Evolutionary conservation across 2,329 filamentous ascomycete genomes (phyloP).

Genomic region (Trichoderma citrinoviride): DNA sequence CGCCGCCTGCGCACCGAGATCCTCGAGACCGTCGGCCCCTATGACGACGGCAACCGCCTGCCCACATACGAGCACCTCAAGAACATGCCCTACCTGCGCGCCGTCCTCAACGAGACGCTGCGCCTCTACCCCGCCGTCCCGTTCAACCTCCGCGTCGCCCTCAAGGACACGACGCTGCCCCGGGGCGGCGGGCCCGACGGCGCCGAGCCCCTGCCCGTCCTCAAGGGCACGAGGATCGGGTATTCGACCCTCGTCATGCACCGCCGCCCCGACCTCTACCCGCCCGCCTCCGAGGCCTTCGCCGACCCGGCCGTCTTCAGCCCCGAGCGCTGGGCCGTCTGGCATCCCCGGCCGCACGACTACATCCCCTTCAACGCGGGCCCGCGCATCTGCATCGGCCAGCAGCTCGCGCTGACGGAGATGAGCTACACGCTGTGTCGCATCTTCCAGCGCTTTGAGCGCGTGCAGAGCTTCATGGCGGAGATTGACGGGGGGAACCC

Average conservation of each 20-base stretch:
- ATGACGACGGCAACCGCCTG: slow-evolving; percentile 36
- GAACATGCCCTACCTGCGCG: slow-evolving; percentile 77
- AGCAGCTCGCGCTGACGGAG: slow-evolving; percentile 79
- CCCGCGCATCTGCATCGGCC: slow-evolving; percentile 70
- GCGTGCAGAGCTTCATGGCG: slow-evolving; percentile 57
- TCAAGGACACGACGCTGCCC: slow-evolving; percentile 72
- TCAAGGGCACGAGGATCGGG: slow-evolving; percentile 62
- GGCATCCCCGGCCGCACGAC: slow-evolving; percentile 64
- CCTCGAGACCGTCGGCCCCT: slow-evolving; percentile 60
- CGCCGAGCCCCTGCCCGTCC: slow-evolving; percentile 59
- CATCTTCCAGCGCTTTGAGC: slow-evolving; percentile 68
- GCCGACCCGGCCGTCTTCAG: slow-evolving; percentile 51
- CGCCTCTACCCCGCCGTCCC: slow-evolving; percentile 76
- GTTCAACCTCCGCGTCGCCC: slow-evolving; percentile 71
- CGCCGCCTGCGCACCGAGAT: slow-evolving; percentile 73
- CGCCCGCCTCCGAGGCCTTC: slow-evolving; percentile 44
- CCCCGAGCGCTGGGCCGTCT: slow-evolving; percentile 64
- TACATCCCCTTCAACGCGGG: slow-evolving; percentile 75
- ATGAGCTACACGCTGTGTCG: slow-evolving; percentile 70
- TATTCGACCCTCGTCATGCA: slow-evolving; percentile 74
- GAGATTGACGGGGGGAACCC: slow-evolving; percentile 54
- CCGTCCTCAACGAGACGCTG: slow-evolving; percentile 73
- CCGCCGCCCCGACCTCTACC: slow-evolving; percentile 62
- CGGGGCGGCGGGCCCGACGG: slow-evolving; percentile 65
- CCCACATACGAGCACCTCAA: slow-evolving; percentile 81